These are phyloP conservation scores for Pelargonium myrrhifolium DNA, from an alignment of 441 rosid genomes.

Conservation along the genomic window DNA sequence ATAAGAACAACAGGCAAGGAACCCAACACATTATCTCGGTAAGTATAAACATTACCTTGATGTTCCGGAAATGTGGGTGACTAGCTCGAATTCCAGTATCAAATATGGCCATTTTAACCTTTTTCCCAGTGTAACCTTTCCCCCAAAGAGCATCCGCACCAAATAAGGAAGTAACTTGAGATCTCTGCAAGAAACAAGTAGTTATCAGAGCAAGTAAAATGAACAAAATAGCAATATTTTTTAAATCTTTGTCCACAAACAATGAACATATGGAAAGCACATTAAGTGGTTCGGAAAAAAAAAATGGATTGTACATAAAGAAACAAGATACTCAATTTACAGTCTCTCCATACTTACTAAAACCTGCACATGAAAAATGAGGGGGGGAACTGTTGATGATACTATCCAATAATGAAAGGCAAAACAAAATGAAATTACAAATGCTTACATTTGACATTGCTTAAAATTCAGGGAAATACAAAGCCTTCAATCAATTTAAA, in stretches of 20 bases:
- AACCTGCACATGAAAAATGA: background rate
- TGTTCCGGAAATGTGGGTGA: constrained; percentile 95
- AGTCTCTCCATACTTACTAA: background rate
- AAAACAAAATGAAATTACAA: background rate
- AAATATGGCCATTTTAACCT: constrained; percentile 97
- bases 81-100: constrained; percentile 93
- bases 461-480: background rate
- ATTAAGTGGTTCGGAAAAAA: background rate
- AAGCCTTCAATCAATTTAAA: background rate
- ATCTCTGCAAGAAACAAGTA: constrained; percentile 42
- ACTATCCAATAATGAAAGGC: background rate
- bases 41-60: constrained; percentile 48
- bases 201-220: constrained; percentile 9
- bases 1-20: background rate
- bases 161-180: constrained; percentile 89
- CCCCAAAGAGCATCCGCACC: constrained; percentile 91
- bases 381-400: background rate
- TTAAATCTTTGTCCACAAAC: background rate
- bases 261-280: background rate
- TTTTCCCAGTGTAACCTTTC: constrained; percentile 82
- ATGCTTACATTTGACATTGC: background rate
- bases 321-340: background rate
- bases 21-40: background rate
- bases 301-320: background rate
- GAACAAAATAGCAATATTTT: background rate